Evolutionary conservation across 2,329 filamentous ascomycete genomes (phyloP).

Genomic region (Grosmannia serpens): DNA sequence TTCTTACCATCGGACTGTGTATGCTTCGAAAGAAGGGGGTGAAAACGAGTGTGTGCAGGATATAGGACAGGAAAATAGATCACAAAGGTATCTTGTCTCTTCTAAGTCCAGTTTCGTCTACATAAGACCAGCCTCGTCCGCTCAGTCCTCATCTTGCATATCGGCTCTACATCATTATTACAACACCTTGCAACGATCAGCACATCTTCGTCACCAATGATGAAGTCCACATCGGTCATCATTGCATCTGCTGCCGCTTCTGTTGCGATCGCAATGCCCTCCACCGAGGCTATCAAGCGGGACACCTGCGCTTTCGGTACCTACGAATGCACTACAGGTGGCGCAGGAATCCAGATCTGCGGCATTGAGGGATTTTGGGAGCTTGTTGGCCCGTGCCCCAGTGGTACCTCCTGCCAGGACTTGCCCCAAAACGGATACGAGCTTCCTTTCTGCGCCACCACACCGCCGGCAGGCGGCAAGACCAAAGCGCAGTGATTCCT

Average conservation of each 20-base stretch:
- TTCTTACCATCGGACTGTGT: too few relatives aligned
- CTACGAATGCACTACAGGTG: slow-evolving; percentile 15
- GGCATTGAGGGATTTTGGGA: slow-evolving; percentile 13
- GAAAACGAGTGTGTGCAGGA: too few relatives aligned
- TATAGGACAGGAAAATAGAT: too few relatives aligned
- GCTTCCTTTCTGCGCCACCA: slow-evolving; percentile 16
- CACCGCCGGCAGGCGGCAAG: neutral
- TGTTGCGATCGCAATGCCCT: slow-evolving; percentile 4
- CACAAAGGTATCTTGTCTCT: too few relatives aligned
- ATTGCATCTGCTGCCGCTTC: slow-evolving; percentile 4
- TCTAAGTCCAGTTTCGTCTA: too few relatives aligned
- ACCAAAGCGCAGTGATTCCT: slow-evolving; percentile 9
- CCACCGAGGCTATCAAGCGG: slow-evolving; percentile 2
- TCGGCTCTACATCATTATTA: neutral
- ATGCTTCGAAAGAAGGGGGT: too few relatives aligned
- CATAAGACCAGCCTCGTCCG: too few relatives aligned
- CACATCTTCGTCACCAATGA: neutral
- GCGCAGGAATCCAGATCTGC: slow-evolving; percentile 17
- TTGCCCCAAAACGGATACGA: slow-evolving; percentile 15
- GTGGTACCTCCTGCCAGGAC: slow-evolving; percentile 14
- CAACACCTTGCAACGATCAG: too few relatives aligned
- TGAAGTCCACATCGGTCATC: slow-evolving; percentile 8
- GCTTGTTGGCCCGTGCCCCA: slow-evolving; percentile 16
- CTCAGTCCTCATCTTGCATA: too few relatives aligned
- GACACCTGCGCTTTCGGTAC: slow-evolving; percentile 15